Percentiles rank a stretch among this genome's conserved stretches.
These are phyloP conservation scores for Acanthamoeba rhysodes DNA, from an alignment of 208 protist genomes.

Conservation along the genomic window DNA sequence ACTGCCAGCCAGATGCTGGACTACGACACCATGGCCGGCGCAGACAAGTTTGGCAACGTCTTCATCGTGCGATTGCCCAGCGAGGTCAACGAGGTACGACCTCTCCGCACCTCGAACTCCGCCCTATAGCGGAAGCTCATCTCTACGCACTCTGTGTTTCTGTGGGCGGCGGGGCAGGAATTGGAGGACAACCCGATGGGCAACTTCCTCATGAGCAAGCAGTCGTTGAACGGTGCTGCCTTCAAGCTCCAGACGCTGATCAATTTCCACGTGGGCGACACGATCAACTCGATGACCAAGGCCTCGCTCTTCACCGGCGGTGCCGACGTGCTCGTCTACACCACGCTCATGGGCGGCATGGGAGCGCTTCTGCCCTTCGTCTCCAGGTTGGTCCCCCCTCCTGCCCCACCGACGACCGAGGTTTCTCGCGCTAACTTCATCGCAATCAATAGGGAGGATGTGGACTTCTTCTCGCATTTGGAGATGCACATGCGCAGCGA, in stretches of 20 bases:
- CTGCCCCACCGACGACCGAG: too few species aligned
- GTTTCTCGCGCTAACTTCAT: neutral
- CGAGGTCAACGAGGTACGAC: conserved; percentile 87
- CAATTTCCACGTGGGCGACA: conserved; percentile 93
- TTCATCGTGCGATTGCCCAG: conserved; percentile 90
- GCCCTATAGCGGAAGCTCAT: neutral
- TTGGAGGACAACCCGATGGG: conserved; percentile 73
- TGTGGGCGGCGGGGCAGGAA: conserved; percentile 43
- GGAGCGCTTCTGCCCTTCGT: conserved; percentile 71
- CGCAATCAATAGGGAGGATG: conserved; percentile 86
- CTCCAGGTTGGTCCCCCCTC: neutral
- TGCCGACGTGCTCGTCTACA: conserved; percentile 88
- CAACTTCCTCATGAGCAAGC: conserved; percentile 72
- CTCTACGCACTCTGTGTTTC: neutral
- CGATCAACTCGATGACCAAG: conserved; percentile 88
- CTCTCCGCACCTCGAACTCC: neutral
- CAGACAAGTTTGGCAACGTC: conserved; percentile 95
- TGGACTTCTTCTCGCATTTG: conserved; percentile 92
- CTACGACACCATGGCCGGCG: conserved; percentile 92
- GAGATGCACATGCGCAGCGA: conserved; percentile 93
- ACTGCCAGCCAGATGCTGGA: conserved; percentile 89
- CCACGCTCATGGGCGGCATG: conserved; percentile 87
- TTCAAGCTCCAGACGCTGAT: conserved; percentile 86
- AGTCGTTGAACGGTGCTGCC: conserved; percentile 18
- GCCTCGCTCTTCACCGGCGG: conserved; percentile 85